Evolutionary conservation across 1,284 basidiomycete species (phyloP), one percentile per base, ranked within the genome.

Genomic region (Microbotryum saponariae): DNA sequence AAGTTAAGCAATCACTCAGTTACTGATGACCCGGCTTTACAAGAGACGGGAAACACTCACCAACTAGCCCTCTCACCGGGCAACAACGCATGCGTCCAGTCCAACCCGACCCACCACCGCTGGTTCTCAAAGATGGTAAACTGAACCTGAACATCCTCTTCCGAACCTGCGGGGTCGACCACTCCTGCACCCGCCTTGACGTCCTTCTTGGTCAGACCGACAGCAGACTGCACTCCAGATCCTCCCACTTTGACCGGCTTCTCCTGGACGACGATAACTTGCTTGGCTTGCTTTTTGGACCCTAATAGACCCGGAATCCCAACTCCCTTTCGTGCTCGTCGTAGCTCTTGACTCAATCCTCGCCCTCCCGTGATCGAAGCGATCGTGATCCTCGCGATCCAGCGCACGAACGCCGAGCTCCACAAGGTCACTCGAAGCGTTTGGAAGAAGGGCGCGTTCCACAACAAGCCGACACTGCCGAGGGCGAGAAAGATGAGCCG

Each of bases 21-120:
- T 18, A 4, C 20, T 46, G 23, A 31, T 44, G 4, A 52, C 29
- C 16, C 42, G 20, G 49, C 18, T 46, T 27, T 9, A 16, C 51
- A 21, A 37, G 21, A n/a, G 2, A 52, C n/a, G 44, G 3, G 48
- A 37, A 21, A 37, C 8, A 56, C 62, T 51, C 23, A 72, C 72
- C 72, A 73, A 54, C 68, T 70, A 1, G 72, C 69, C 8, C 72
- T 55, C 58, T 73, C 72, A 31, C 71, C 71, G 1, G 72, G 72
- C 4, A 73, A 51, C 3, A 73, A 59, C 9, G 72, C 72, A 31
- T 71, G 69, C 23, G 71, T 73, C 71, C 71, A 73, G 51, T 73
- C 71, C 1, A 73, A 46, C 0, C 72, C 72, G 18, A 73, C 67
- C 72, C 72, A 73, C 72, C 72, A 73, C 50, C 72, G 50, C 61